Base-by-base conservation (phyloP, 352 stramenopile species). In the Aphanomyces invadans region DNA sequence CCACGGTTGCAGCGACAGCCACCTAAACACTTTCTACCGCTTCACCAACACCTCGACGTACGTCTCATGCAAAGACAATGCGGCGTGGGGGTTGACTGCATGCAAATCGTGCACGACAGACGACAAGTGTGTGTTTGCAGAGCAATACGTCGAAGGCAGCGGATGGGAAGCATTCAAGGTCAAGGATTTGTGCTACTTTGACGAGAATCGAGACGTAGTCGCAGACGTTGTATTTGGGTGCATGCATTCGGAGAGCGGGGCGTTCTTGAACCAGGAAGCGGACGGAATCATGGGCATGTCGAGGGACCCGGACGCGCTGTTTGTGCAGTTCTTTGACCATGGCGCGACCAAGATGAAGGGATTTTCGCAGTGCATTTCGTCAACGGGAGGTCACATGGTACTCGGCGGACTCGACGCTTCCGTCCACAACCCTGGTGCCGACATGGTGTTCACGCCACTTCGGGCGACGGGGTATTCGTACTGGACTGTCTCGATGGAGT, bases 221-320 rank as follows among this genome's bases (percentile, higher is more conserved):
- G 72, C 75, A 3, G 33, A 59, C 9, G 83, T 98, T 42, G 82
- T 89, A 46, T 98, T 98, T 76, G 95, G 93, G n/a, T 98, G 95
- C 79, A 97, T 98, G 73, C 91, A 83, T 36, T 74, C 77, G 44
- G 80, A 97, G 62, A 96, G 82, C 0, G 92, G 92, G 12, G 78
- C 97, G 28, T 98, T 98, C 69, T 85, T 87, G 1, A 80, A 84
- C 19, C 91, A 98, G 73, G 72, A 92, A 7, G 96, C 94, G 25
- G 92, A 98, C 75, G 96, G 96, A 10, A 99, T 98, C 70, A 98
- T 99, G 92, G 96, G 89, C 48, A 96, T 99, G 77, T 97, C 83
- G 1, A 75, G 73, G 23, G 81, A 97, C 59, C 74, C 83, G n/a
- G 77, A 95, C 63, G 94, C 93, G 38, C 82, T 98, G 31, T 84